A percentile compares a stretch with the other conserved stretches of the same genome.
Evolutionary conservation across 2,329 filamentous ascomycete genomes (phyloP).

Genomic region (Periconia macrospinosa): DNA sequence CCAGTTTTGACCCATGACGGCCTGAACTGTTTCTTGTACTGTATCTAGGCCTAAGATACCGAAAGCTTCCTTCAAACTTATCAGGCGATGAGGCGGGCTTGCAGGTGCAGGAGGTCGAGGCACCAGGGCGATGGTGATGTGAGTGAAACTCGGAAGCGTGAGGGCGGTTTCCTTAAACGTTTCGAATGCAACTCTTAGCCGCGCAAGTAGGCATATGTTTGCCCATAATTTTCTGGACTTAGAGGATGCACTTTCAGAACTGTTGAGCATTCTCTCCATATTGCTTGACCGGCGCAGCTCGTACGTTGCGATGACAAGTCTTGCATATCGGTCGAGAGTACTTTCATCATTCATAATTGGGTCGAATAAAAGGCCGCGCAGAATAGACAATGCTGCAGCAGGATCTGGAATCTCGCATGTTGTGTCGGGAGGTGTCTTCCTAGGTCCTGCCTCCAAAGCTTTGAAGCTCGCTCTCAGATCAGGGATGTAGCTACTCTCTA

Average conservation of each 20-base stretch:
- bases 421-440: not conserved
- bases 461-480: slow-evolving; percentile 22
- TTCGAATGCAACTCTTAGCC: slow-evolving; percentile 22
- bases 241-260: slow-evolving; percentile 17
- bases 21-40: slow-evolving; percentile 6
- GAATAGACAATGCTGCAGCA: slow-evolving; percentile 8
- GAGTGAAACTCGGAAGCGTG: slow-evolving; percentile 19
- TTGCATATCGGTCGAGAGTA: slow-evolving; percentile 7
- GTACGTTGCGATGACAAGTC: slow-evolving; percentile 14
- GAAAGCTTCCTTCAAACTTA: slow-evolving; percentile 18
- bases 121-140: slow-evolving; percentile 17
- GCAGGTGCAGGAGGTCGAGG: slow-evolving; percentile 5
- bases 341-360: slow-evolving; percentile 3
- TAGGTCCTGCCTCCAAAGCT: slow-evolving; percentile 10
- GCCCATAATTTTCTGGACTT: slow-evolving; percentile 21
- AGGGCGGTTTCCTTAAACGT: slow-evolving; percentile 21
- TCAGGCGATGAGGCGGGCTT: slow-evolving; percentile 10
- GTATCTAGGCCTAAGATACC: slow-evolving; percentile 11
- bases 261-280: slow-evolving; percentile 16
- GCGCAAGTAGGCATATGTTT: slow-evolving; percentile 21
- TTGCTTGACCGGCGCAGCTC: slow-evolving; percentile 14
- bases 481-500: slow-evolving; percentile 22
- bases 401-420: slow-evolving; percentile 3
- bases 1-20: slow-evolving; percentile 15
- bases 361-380: slow-evolving; percentile 15